These are phyloP conservation scores for Malbranchea zuffiana DNA, from an alignment of 2,329 filamentous ascomycete species.

Conservation along the genomic window DNA sequence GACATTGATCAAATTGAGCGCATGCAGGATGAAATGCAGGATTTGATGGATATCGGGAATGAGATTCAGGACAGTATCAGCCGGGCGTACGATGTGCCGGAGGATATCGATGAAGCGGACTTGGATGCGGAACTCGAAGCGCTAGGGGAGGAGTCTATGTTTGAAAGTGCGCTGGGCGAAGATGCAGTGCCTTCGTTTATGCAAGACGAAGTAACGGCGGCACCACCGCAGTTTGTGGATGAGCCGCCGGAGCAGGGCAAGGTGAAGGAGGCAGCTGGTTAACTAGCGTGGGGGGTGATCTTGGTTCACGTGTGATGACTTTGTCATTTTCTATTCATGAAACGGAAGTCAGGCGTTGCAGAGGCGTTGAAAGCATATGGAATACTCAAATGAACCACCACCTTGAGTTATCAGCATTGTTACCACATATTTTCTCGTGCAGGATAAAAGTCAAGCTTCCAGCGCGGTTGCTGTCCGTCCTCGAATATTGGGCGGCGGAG, in stretches of 20 bases:
- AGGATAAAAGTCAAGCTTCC: no score
- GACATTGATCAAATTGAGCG: constrained; percentile 95
- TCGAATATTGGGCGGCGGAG: no score
- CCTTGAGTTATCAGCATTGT: no score
- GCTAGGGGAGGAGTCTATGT: constrained; percentile 82
- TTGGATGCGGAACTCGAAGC: constrained; percentile 94
- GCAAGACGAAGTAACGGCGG: constrained; percentile 76
- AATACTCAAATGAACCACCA: no score
- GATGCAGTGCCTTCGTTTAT: constrained; percentile 70
- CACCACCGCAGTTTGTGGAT: constrained; percentile 78
- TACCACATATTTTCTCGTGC: no score
- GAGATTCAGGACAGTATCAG: constrained; percentile 95
- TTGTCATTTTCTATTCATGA: no score
- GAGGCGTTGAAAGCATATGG: no score
- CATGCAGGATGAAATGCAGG: constrained; percentile 98
- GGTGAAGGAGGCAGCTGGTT: constrained; percentile 67
- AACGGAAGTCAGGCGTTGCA: no score
- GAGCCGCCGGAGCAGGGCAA: constrained; percentile 69
- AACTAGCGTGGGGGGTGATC: no score
- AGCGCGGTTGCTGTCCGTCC: no score
- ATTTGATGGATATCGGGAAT: constrained; percentile 93
- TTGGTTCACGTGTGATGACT: no score
- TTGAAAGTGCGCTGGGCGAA: constrained; percentile 56
- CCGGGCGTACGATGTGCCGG: constrained; percentile 84
- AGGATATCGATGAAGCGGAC: constrained; percentile 94